Evolutionary conservation across 352 stramenopile species (phyloP).

Genomic region (Pythium phragmiticola): DNA sequence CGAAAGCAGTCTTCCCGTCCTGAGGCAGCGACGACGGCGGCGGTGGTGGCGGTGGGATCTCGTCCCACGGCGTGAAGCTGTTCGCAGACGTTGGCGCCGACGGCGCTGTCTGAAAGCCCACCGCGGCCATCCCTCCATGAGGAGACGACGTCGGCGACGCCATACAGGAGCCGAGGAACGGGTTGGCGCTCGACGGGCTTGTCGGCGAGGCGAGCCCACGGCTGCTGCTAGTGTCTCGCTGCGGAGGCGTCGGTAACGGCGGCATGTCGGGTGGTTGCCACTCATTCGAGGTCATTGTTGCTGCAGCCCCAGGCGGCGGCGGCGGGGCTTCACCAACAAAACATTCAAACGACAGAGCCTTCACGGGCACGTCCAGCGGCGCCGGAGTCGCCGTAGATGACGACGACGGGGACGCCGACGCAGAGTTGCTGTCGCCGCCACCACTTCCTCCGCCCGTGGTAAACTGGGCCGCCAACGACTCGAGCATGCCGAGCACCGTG

Average conservation of each 20-base stretch:
- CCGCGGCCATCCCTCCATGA: not conserved
- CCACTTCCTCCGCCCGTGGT: constrained; percentile 2
- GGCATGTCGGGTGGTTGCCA: constrained; percentile 14
- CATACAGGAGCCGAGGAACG: constrained; percentile 11
- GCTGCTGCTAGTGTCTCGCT: not conserved
- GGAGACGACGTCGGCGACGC: not conserved
- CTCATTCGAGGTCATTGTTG: not conserved
- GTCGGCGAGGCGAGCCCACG: constrained; percentile 4
- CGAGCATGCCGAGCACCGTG: constrained; percentile 42
- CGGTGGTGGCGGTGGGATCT: constrained; percentile 33
- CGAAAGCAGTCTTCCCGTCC: constrained; percentile 5
- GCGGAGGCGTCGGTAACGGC: constrained; percentile 3
- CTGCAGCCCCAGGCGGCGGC: not conserved
- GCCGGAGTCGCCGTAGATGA: not conserved
- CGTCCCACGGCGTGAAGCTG: constrained; percentile 38
- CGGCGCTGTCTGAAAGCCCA: constrained; percentile 15
- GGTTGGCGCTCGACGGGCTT: constrained; percentile 3
- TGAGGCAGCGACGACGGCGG: constrained; percentile 25
- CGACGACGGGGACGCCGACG: not conserved
- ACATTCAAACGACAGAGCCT: constrained; percentile 58
- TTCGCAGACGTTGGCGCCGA: constrained; percentile 6
- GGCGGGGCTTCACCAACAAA: constrained; percentile 46
- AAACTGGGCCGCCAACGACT: constrained; percentile 35
- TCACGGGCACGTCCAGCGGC: constrained; percentile 29
- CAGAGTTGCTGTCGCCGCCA: not conserved